These are phyloP conservation scores for Sarcodon sp. DNA, from an alignment of 768 basidiomycete species.

Conservation along the genomic window DNA sequence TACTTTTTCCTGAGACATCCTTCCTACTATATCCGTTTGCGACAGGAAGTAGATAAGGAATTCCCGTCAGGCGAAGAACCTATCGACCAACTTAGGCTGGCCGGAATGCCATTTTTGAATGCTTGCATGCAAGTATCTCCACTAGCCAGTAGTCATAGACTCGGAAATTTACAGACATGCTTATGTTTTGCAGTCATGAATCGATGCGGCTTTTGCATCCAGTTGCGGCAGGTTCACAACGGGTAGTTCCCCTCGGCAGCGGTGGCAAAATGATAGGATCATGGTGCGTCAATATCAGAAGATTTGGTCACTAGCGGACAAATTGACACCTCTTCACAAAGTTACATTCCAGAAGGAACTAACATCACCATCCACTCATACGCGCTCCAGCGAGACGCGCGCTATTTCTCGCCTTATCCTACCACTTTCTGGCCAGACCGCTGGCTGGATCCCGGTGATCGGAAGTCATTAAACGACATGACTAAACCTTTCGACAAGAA, in stretches of 20 bases:
- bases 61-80: conserved; percentile 6
- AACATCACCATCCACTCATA: conserved; percentile 6
- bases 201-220: conserved; percentile 11
- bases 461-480: conserved; percentile 2
- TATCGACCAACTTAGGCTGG: conserved; percentile 1
- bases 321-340: background rate
- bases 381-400: conserved; percentile 8
- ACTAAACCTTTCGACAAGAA: background rate
- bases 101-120: conserved; percentile 8
- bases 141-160: too few relatives aligned
- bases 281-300: background rate
- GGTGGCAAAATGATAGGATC: conserved; percentile 8
- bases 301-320: background rate
- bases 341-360: conserved; percentile 10
- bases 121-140: conserved; percentile 11
- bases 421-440: conserved; percentile 12
- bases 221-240: conserved; percentile 8
- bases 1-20: conserved; percentile 6
- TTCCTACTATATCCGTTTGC: background rate
- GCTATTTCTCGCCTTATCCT: conserved; percentile 10
- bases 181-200: conserved; percentile 7
- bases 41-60: conserved; percentile 4
- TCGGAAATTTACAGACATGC: too few relatives aligned
- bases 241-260: conserved; percentile 4
- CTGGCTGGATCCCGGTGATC: conserved; percentile 7